A percentile compares a stretch with the other conserved stretches of the same genome.
These are phyloP conservation scores for Malus fusca DNA, from an alignment of 306 rosid species.

Conservation along the genomic window DNA sequence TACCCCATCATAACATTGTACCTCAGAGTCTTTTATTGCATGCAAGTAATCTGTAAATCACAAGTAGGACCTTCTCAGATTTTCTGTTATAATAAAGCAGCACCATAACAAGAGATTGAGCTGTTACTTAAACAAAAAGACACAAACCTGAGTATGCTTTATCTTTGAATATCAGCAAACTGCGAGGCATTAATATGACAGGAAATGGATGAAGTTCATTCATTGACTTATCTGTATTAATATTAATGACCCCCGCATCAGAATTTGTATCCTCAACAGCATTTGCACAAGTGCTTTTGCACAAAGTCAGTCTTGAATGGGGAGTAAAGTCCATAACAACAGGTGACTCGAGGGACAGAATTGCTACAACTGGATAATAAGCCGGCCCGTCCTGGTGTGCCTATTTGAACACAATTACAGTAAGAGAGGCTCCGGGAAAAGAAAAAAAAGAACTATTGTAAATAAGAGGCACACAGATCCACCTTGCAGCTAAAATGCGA, in stretches of 20 bases:
- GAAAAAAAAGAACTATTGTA: background rate
- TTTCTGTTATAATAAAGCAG: background rate
- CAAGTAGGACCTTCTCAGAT: conserved; percentile 4
- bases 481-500: background rate
- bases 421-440: background rate
- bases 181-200: conserved; percentile 66
- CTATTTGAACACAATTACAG: conserved; percentile 31
- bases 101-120: background rate
- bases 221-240: conserved; percentile 29
- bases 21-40: conserved; percentile 48
- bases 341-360: conserved; percentile 80
- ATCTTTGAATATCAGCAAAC: conserved; percentile 82
- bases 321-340: conserved; percentile 87
- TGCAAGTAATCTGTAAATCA: conserved; percentile 70
- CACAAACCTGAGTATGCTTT: conserved; percentile 66
- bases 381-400: conserved; percentile 94
- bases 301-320: conserved; percentile 56
- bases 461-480: background rate
- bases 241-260: conserved; percentile 23
- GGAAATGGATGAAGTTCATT: conserved; percentile 49
- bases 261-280: conserved; percentile 20
- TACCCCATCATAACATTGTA: conserved; percentile 62
- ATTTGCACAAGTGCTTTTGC: conserved; percentile 8
- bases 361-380: conserved; percentile 84
- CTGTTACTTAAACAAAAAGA: background rate